These are phyloP conservation scores for Gryganskiella cystojenkinii DNA, from an alignment of 192 early-diverging fungal genomes.

Conservation along the genomic window DNA sequence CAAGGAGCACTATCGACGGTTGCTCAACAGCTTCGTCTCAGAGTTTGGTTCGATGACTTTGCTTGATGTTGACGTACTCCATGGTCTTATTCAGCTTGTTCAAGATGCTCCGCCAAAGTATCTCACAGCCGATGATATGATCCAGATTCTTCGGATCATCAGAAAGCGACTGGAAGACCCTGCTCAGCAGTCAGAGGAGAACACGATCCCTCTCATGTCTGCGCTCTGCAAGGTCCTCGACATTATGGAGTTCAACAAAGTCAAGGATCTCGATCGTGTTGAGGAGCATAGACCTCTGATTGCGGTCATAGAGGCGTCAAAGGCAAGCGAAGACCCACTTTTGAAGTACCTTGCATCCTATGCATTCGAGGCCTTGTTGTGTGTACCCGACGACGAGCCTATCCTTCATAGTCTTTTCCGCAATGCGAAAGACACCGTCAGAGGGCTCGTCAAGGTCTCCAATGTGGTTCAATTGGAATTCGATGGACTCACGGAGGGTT, in stretches of 20 bases:
- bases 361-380: not conserved
- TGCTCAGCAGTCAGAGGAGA: not conserved
- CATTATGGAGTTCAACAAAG: not conserved
- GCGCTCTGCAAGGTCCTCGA: not conserved
- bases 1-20: not conserved
- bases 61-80: no score
- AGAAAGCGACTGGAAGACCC: not conserved
- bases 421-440: not conserved
- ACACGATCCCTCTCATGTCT: not conserved
- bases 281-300: not conserved
- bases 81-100: not conserved
- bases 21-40: not conserved
- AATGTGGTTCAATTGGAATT: not conserved
- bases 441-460: not conserved
- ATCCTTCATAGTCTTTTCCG: not conserved
- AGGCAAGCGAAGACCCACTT: not conserved
- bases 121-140: not conserved
- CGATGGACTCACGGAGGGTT: not conserved
- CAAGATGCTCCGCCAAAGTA: not conserved
- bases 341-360: not conserved
- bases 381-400: not conserved
- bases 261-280: not conserved
- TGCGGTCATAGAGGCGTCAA: not conserved
- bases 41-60: no score
- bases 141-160: not conserved